Percentiles rank a stretch among this genome's conserved stretches.
phyloP scores from a whole-genome alignment of 2,329 filamentous ascomycete genomes.

The Fusarium pininemorale region DNA sequence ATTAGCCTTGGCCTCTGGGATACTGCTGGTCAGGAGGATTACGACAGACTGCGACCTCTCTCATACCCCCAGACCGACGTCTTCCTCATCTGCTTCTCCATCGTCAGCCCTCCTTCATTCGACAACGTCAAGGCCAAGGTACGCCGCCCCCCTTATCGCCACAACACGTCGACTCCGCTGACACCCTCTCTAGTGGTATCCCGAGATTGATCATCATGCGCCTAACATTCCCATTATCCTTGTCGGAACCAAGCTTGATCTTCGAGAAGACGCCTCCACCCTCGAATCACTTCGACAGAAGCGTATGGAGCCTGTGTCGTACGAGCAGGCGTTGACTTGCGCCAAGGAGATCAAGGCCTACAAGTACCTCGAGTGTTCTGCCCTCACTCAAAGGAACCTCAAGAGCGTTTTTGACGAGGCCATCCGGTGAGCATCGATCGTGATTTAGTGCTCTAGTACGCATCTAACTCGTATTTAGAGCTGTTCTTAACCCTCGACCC shows the following conservation, averaged over 20 bases:
- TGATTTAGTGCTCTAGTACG: constrained; percentile 15
- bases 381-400: constrained; percentile 92
- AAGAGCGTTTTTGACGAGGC: constrained; percentile 99
- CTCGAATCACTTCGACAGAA: constrained; percentile 85
- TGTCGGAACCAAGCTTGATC: constrained; percentile 95
- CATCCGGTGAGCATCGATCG: constrained; percentile 76
- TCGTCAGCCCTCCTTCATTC: constrained; percentile 96
- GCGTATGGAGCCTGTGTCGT: constrained; percentile 97
- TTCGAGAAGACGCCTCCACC: constrained; percentile 87
- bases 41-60: constrained; percentile 91
- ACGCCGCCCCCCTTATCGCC: constrained; percentile 45
- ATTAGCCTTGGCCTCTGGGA: constrained; percentile 98
- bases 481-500: constrained; percentile 74
- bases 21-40: constrained; percentile 98
- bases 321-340: constrained; percentile 87
- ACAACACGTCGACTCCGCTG: constrained; percentile 8
- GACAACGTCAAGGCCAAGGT: constrained; percentile 99
- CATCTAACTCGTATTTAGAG: constrained; percentile 58
- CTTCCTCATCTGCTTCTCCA: constrained; percentile 98
- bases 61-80: constrained; percentile 99
- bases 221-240: constrained; percentile 96
- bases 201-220: constrained; percentile 96
- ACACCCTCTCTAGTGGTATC: constrained; percentile 77
- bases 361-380: constrained; percentile 98
- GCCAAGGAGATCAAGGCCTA: constrained; percentile 95